Evolutionary conservation across 2,329 filamentous ascomycete species (phyloP).

Genomic region (Cladosporium austrohemisphaericum): DNA sequence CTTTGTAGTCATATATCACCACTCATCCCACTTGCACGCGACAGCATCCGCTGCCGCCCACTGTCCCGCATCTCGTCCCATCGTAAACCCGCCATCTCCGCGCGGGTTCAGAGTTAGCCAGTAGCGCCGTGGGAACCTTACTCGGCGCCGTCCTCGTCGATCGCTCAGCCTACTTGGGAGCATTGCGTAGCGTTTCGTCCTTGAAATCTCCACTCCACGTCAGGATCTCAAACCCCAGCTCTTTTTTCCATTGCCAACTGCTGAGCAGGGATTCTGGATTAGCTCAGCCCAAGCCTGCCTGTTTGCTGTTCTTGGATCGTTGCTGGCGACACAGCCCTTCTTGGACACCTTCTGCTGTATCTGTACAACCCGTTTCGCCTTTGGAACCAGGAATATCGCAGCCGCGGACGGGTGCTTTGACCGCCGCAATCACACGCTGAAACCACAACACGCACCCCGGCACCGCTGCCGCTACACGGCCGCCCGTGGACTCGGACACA

Average conservation of each 20-base stretch:
- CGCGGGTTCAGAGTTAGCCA: constrained; percentile 4
- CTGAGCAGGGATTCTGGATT: constrained; percentile 5
- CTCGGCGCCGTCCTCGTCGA: constrained; percentile 7
- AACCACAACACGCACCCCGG: constrained; percentile 6
- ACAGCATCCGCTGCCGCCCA: background rate
- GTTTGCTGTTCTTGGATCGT: constrained; percentile 12
- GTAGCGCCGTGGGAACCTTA: constrained; percentile 13
- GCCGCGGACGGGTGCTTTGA: constrained; percentile 8
- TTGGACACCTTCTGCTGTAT: constrained; percentile 9
- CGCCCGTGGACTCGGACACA: background rate
- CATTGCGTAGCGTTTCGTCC: constrained; percentile 14
- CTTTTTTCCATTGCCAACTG: constrained; percentile 1
- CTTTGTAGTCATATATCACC: background rate
- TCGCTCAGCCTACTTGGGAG: constrained; percentile 3
- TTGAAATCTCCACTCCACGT: constrained; percentile 10
- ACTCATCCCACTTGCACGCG: background rate
- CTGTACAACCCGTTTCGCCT: constrained; percentile 4
- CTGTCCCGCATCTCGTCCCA: background rate
- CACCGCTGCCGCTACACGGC: constrained; percentile 2
- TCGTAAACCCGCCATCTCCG: constrained; percentile 10
- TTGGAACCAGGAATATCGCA: background rate
- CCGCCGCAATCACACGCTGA: constrained; percentile 13
- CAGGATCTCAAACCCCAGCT: constrained; percentile 11
- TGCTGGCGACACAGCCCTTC: constrained; percentile 10
- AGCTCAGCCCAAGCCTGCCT: constrained; percentile 2